Evolutionary conservation across 1,284 basidiomycete genomes (phyloP).

Genomic region (Tetrapyrgos nigripes): DNA sequence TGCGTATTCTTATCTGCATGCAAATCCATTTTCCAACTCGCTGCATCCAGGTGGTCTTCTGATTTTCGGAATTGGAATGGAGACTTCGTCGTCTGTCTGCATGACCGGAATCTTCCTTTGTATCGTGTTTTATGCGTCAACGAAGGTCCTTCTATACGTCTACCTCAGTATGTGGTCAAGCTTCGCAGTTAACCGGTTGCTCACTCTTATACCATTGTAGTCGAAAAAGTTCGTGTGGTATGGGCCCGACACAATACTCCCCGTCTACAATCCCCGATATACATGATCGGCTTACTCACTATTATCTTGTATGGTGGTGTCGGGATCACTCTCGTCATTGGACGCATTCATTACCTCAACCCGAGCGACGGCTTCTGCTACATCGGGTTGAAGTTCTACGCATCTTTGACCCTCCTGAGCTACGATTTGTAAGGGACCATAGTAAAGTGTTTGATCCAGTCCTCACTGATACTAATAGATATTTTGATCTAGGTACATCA

Average conservation of each 20-base stretch:
- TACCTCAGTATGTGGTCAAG: slow-evolving; percentile 35
- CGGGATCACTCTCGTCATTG: slow-evolving; percentile 13
- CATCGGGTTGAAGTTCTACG: slow-evolving; percentile 46
- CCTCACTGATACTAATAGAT: too few relatives aligned
- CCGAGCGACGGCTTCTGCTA: slow-evolving; percentile 43
- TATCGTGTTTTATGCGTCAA: slow-evolving; percentile 40
- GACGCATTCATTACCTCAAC: slow-evolving; percentile 41
- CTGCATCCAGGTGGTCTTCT: slow-evolving; percentile 34
- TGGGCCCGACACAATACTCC: slow-evolving; percentile 34
- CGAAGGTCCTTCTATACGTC: slow-evolving; percentile 39
- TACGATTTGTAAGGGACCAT: slow-evolving; percentile 11
- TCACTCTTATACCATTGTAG: slow-evolving; percentile 18
- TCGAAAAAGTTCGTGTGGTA: slow-evolving; percentile 45
- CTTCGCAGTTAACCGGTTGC: background rate
- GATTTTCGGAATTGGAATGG: slow-evolving; percentile 41
- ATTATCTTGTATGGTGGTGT: slow-evolving; percentile 37
- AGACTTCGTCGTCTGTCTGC: slow-evolving; percentile 32
- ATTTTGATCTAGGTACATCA: slow-evolving; percentile 38
- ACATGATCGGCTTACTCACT: slow-evolving; percentile 34
- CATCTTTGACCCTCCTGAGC: slow-evolving; percentile 8
- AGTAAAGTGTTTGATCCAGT: background rate
- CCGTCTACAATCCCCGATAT: slow-evolving; percentile 37
- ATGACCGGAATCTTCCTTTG: slow-evolving; percentile 39
- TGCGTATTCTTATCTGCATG: slow-evolving; percentile 20
- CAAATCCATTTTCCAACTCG: background rate